Base-by-base conservation (phyloP, 257 asterid genomes). In the Przewalskia tangutica region DNA sequence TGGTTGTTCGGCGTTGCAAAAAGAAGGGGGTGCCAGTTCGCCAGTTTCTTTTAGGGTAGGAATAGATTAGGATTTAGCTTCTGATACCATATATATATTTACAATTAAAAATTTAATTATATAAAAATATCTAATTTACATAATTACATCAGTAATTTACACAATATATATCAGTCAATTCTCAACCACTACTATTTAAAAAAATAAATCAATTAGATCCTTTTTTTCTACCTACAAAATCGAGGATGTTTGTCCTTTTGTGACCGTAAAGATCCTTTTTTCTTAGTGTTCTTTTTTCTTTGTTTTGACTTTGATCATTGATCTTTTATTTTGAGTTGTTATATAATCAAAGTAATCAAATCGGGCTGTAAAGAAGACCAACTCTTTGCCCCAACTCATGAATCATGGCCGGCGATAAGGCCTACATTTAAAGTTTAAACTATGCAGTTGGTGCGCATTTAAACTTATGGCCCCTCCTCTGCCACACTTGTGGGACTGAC, bases 401-500 rank as follows among this genome's bases (percentile, higher is more conserved):
- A 44, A 78, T 20, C 67, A 79, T 55, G 54, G 55, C 27, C 76
- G 6, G 36, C 23, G 38, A 40, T 11, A 46, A 83, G 93, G 85
- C 90, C 94, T 78, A 84, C 88, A 78, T 82, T 23, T 67, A 62
- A 66, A 83, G 75, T 82, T 23, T 67, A 62, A 66, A 83, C 77
- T 59, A 53, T 78, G 59, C 84, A 60, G 83, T 76, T 55, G 86
- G 83, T 67, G 85, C 70, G 86, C 83, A 83, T 66, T 67, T 34
- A 81, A 64, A 6, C 12, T 27, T 8, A 20, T 9, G 59, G 3
- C 14, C 40, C 38, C 42, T 6, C 2, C 18, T 44, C 80, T 32
- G 36, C 70, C 88, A 80, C 91, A 87, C 91, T 92, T 89, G 92
- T 84, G 91, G 71, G 40, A 40, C 18, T 73, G 78, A 27, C 32